Evolutionary conservation across 441 rosid species (phyloP), one percentile per base, ranked within the genome.

Genomic region (Croton setiger): DNA sequence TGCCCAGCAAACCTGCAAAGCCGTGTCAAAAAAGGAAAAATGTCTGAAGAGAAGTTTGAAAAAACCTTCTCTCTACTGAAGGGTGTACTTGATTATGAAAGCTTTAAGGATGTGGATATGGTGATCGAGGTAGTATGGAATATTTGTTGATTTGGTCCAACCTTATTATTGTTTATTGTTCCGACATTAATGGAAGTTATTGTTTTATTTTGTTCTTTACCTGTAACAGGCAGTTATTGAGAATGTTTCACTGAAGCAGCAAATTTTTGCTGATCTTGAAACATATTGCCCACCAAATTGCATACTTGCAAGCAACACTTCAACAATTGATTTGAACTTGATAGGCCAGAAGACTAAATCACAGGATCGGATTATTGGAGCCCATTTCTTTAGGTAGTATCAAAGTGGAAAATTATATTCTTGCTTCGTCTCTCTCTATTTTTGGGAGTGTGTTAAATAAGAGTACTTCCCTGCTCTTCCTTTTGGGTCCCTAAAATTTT

Each of bases 321-420:
- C 99, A 41, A 94, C 98, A 47, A 92, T 94, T 68, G 96, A 92
- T 70, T 79, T 94, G 93, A 88, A 90, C 80, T 81, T 85, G 86
- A 82, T 94, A 68, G 98, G 97, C 71, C 82, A 88, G 80, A 71
- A 52, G 77, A 90, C 96, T 71, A 84, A 80, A 78, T 86, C 96
- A 7, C 85, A 85, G 71, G 92, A 90, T 75, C 81, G 98, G 73
- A 90, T 94, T 69, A 72, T 94, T 45, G 99, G 99, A 54, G 99
- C 97, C 73, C 99, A 95, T 84, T 95, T 95, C 89, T 95, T 95
- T 76, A 94, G 99, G 99, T 94, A 79, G 43, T 47, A 68, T 60
- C 72, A n/a, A 44, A 41, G n/a, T 20, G 64, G 61, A 51, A 2
- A 52, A 33, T 58, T 61, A n/a, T 56, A 37, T 21, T 60, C 10